phyloP scores from a whole-genome alignment of 176 grass and related monocot species.

The Hordeum marinum region DNA sequence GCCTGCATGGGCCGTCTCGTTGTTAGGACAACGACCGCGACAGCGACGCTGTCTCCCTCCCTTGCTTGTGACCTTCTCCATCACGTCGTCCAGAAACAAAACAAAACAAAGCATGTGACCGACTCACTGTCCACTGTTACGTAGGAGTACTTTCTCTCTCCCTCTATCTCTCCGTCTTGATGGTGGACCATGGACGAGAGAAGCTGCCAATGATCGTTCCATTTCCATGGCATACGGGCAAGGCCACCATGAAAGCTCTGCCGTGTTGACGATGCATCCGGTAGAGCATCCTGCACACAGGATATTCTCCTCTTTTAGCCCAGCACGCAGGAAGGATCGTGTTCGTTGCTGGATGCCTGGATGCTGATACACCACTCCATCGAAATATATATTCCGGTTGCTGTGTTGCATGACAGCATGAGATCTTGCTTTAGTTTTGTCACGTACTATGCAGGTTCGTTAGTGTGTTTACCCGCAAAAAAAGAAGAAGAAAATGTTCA shows the following conservation, averaged over 20 bases:
- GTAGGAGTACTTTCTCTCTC: too few species aligned
- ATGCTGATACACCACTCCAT: not conserved
- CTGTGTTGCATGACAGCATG: too few species aligned
- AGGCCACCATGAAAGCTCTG: not conserved
- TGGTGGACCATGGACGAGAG: not conserved
- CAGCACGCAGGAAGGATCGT: too few species aligned
- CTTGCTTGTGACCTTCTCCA: not conserved
- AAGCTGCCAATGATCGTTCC: not conserved
- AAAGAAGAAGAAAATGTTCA: too few species aligned
- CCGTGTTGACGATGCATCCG: not conserved
- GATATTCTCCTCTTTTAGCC: not conserved
- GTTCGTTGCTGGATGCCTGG: too few species aligned
- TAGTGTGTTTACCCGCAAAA: too few species aligned
- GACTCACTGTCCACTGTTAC: too few species aligned
- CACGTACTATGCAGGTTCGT: too few species aligned
- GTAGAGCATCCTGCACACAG: not conserved
- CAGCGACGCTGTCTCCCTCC: not conserved
- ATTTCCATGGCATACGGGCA: slow-evolving; percentile 11
- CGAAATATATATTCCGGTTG: too few species aligned
- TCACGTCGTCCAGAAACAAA: not conserved
- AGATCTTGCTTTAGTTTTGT: too few species aligned
- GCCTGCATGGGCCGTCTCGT: not conserved
- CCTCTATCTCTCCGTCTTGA: not conserved
- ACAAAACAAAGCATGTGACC: not conserved
- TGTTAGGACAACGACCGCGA: not conserved